Evolutionary conservation across 768 basidiomycete genomes (phyloP), one percentile per base, ranked within the genome.

Genomic region (Kwoniella sp.): DNA sequence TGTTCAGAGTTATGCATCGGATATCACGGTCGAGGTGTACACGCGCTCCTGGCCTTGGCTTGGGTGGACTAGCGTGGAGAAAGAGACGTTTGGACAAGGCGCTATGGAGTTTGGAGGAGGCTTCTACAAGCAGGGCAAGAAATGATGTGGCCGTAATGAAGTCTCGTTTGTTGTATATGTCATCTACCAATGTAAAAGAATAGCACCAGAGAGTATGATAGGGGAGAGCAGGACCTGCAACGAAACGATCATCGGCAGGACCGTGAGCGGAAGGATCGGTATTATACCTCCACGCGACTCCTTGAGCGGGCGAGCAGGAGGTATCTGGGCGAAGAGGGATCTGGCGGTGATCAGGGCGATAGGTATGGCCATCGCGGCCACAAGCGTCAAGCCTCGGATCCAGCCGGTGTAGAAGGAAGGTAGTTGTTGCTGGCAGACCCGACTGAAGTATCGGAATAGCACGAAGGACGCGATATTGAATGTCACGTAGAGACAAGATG

Each of bases 51-150:
- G 58, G 58, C 62, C 66, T 15, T 66, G 57, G 65, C 25, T 20
- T 4, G 68, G 13, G 17, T 72, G 70, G 70, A 37, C 12, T 2
- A 20, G 25, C 31, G 51, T 60, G 55, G 73, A 74, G 30, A 59
- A 45, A 38, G 59, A 62, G 17, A 51, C 17, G 22, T 74, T 69
- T 34, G 64, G 59, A 13, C 26, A 68, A 13, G 71, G 70, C 4
- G 69, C 68, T 50, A 48, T 74, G 38, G 73, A 74, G 55, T 74
- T 72, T 62, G 73, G 73, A 20, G 73, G 73, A 13, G 70, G 53
- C 22, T 51, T 51, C 17, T 51, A 51, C 50, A 51, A 51, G 26
- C 50, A 51, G 23, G 23, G 26, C 17, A 25, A 17, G 9, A 28
- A 51, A 17, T 25, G 50, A 51, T 51, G 20, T 4, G 22, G 11